A percentile compares a stretch with the other conserved stretches of the same genome.
Evolutionary conservation across 208 protist genomes (phyloP).

Genomic region (Trypanosoma mega): DNA sequence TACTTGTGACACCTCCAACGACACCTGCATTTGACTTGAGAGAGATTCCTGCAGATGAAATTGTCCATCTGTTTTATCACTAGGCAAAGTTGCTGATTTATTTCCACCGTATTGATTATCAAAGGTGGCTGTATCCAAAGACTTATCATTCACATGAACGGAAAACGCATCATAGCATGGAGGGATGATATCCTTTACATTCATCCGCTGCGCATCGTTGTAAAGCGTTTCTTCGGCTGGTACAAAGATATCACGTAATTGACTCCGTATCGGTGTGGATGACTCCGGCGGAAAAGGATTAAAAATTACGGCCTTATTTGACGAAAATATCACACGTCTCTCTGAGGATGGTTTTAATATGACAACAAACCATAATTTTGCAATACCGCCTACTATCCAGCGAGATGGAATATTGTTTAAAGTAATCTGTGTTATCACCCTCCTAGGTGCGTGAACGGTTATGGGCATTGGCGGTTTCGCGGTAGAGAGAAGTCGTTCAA

Average conservation of each 20-base stretch:
- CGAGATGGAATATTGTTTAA: constrained; percentile 53
- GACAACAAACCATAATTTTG: constrained; percentile 67
- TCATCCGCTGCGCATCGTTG: constrained; percentile 43
- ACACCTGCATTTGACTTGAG: constrained; percentile 12
- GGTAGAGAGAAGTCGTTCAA: constrained; percentile 52
- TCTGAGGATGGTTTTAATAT: constrained; percentile 61
- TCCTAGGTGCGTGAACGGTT: constrained; percentile 12
- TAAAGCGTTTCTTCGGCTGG: constrained; percentile 61
- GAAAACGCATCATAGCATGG: constrained; percentile 5
- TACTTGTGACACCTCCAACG: constrained; percentile 37
- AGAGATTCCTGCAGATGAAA: background rate
- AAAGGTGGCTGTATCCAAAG: background rate
- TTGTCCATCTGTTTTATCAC: no score
- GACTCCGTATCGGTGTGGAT: constrained; percentile 45
- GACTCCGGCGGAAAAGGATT: constrained; percentile 41
- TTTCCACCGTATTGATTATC: constrained; percentile 6
- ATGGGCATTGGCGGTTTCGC: constrained; percentile 9
- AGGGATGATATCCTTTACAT: constrained; percentile 8
- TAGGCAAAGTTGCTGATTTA: no score
- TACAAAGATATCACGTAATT: constrained; percentile 57
- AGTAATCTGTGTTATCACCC: constrained; percentile 25
- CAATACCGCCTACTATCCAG: constrained; percentile 49
- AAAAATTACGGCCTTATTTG: constrained; percentile 56
- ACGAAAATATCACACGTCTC: constrained; percentile 54
- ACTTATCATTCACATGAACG: background rate